Evolutionary conservation across 2,329 filamentous ascomycete species (phyloP).

Genomic region (Ploettnerulaceae sp.): DNA sequence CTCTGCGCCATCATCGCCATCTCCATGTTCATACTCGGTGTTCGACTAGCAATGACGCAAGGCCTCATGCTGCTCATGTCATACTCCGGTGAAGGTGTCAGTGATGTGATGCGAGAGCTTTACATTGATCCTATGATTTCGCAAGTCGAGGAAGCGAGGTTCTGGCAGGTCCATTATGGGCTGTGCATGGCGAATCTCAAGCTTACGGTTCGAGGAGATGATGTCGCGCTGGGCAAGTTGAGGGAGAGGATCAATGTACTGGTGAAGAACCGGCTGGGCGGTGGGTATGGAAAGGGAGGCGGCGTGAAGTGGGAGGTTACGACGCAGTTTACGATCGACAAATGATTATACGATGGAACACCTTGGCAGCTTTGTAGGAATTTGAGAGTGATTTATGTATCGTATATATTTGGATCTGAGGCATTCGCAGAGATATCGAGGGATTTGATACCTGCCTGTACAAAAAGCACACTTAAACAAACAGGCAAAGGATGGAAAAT

Average conservation of each 20-base stretch:
- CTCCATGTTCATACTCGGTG: slow-evolving; percentile 83
- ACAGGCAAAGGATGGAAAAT: no score
- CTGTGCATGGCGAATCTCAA: slow-evolving; percentile 94
- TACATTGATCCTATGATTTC: slow-evolving; percentile 72
- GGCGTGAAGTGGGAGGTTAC: slow-evolving; percentile 91
- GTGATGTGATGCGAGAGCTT: slow-evolving; percentile 76
- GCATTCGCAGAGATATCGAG: no score
- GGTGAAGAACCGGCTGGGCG: slow-evolving; percentile 80
- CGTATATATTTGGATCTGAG: neutral
- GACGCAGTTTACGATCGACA: slow-evolving; percentile 57
- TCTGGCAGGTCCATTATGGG: slow-evolving; percentile 98
- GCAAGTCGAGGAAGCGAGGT: slow-evolving; percentile 81
- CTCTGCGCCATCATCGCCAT: slow-evolving; percentile 78
- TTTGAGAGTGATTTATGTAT: slow-evolving; percentile 1
- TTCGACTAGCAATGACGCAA: slow-evolving; percentile 76
- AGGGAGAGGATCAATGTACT: slow-evolving; percentile 71
- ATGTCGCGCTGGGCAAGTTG: slow-evolving; percentile 66
- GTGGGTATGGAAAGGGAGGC: slow-evolving; percentile 75
- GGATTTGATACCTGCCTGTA: no score
- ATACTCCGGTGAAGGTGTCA: slow-evolving; percentile 45
- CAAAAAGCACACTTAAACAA: no score
- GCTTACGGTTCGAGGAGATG: slow-evolving; percentile 66
- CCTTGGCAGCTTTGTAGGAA: no score
- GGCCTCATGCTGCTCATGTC: slow-evolving; percentile 96
- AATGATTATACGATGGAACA: no score